Base-by-base conservation (phyloP, 257 asterid species). In the Solanum boliviense region DNA sequence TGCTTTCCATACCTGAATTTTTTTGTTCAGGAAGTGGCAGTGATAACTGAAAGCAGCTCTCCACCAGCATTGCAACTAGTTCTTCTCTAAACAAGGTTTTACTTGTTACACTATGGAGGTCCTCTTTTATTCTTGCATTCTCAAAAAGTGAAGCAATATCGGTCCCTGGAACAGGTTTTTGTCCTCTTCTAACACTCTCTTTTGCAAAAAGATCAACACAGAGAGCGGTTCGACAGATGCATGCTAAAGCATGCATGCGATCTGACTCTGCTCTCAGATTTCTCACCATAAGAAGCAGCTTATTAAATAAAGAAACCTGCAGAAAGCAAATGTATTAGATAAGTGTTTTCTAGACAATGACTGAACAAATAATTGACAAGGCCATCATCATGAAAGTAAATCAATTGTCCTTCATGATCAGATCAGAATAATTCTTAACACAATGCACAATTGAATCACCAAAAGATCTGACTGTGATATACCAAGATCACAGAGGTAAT, bases 211-310 rank as follows among this genome's bases (percentile, higher is more conserved):
- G 98, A 91, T 96, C 98, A 72, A 96, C 98, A 86, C 98, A 96
- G 32, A 96, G 98, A 62, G 98, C 98, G 34, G 98, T 96, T 56
- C 98, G 93, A 88, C 98, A 94, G 87, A 96, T 96, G 93, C 98
- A 96, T 34, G 98, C 98, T 91, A 96, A 91, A 52, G 98, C 98
- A 90, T 96, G 98, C 98, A 96, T 96, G 83, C 98, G 94, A 81
- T 96, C 98, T 25, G 98, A 96, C 89, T 96, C 98, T 34, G 98
- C 98, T 89, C 98, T 93, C 91, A 96, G 91, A 94, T 96, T 95
- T 89, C 96, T 92, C 88, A 96, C 98, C 98, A 96, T 95, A 85
- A 95, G 95, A 91, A 96, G 98, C 90, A 96, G 91, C 92, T 94
- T 96, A 88, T 96, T 96, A 84, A 96, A 96, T 90, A 95, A 88